A percentile compares a stretch with the other conserved stretches of the same genome.
Evolutionary conservation across 306 rosid species (phyloP).

Genomic region (Dicorynia guianensis): DNA sequence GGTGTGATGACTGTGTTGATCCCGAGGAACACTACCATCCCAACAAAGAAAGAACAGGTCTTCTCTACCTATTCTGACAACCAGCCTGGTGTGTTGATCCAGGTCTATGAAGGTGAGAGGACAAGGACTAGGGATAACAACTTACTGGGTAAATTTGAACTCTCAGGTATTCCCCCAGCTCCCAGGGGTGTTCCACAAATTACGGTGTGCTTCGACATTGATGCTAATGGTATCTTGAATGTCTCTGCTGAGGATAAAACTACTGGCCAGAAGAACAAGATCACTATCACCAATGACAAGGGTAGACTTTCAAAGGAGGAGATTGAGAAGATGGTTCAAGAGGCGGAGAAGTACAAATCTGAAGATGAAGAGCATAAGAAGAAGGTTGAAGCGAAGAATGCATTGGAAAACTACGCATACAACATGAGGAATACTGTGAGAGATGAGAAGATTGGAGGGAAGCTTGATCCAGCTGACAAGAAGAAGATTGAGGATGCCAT

Average conservation of each 20-base stretch:
- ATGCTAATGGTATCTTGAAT: conserved; percentile 74
- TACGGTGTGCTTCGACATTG: conserved; percentile 54
- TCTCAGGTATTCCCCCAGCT: conserved; percentile 55
- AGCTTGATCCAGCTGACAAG: conserved; percentile 61
- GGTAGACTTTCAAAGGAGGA: conserved; percentile 76
- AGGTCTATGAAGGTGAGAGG: conserved; percentile 74
- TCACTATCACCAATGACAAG: conserved; percentile 78
- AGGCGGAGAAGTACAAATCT: conserved; percentile 78
- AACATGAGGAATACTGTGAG: conserved; percentile 79
- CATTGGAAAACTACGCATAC: conserved; percentile 59
- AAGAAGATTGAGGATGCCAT: conserved; percentile 73
- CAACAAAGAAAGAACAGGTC: conserved; percentile 74
- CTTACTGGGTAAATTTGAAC: conserved; percentile 52
- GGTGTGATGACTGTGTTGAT: conserved; percentile 76
- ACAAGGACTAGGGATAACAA: conserved; percentile 61
- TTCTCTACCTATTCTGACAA: conserved; percentile 71
- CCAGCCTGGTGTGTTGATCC: conserved; percentile 83
- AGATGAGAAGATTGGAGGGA: conserved; percentile 70
- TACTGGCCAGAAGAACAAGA: conserved; percentile 74
- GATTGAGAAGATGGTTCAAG: conserved; percentile 80
- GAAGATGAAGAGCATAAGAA: conserved; percentile 79
- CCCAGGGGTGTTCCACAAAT: conserved; percentile 52
- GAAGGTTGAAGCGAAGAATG: conserved; percentile 69
- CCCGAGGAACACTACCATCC: conserved; percentile 75
- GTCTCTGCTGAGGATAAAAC: conserved; percentile 77